Conservation (phyloP, 768 basidiomycete species). For the Lactarius quietus region DNA sequence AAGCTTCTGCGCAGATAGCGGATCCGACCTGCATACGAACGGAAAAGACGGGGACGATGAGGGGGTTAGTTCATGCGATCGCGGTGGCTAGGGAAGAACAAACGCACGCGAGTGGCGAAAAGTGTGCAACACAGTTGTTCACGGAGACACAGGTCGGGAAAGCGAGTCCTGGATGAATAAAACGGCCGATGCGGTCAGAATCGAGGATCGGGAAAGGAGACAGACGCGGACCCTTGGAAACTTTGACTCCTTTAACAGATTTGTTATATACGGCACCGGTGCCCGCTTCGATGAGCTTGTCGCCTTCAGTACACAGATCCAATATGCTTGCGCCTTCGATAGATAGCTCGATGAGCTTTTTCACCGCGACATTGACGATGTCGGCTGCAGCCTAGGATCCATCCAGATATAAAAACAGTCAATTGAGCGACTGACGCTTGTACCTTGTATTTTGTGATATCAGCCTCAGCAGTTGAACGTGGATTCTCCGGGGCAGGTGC, state of each 20-base stretch:
- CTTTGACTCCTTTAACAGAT: slow-evolving; percentile 80
- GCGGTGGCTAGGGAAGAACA: slow-evolving; percentile 21
- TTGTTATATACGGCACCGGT: slow-evolving; percentile 89
- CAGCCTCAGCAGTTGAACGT: slow-evolving; percentile 58
- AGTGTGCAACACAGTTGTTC: slow-evolving; percentile 94
- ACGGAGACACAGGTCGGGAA: slow-evolving; percentile 94
- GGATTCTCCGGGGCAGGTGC: slow-evolving; percentile 39
- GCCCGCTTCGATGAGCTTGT: slow-evolving; percentile 87
- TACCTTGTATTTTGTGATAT: slow-evolving; percentile 89
- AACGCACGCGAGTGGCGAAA: slow-evolving; percentile 90
- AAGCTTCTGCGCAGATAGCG: slow-evolving; percentile 61
- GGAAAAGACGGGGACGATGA: slow-evolving; percentile 12
- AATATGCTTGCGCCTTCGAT: slow-evolving; percentile 83
- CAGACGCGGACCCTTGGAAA: slow-evolving; percentile 67
- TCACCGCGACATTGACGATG: slow-evolving; percentile 80
- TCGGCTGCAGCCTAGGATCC: slow-evolving; percentile 78
- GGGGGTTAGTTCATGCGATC: slow-evolving; percentile 4
- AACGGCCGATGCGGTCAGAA: neutral
- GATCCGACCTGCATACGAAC: slow-evolving; percentile 57
- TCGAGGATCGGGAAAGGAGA: neutral
- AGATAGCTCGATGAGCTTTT: slow-evolving; percentile 73
- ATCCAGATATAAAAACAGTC: slow-evolving; percentile 8
- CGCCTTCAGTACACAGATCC: slow-evolving; percentile 90
- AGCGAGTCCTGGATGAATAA: slow-evolving; percentile 66
- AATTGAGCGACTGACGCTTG: slow-evolving; percentile 12